Base-by-base conservation (phyloP, 164 flowering plant species). In the Dillenia suffruticosa region DNA sequence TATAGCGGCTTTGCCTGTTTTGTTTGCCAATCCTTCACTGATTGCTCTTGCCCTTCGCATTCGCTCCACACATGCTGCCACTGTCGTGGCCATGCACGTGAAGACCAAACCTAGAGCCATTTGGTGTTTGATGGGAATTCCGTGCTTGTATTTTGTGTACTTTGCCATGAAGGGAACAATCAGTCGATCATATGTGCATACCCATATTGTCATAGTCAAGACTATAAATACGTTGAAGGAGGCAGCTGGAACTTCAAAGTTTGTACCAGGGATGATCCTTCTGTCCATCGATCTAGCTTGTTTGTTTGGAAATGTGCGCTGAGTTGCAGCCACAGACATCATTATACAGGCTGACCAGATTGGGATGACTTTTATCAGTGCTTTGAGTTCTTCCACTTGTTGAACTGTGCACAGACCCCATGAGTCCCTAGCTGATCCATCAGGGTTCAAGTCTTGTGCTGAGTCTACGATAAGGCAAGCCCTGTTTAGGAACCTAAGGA, bases 301-400 rank as follows among this genome's bases (percentile, higher is more conserved):
- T 43, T 58, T 63, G 58, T 43, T 49, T 19, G 40, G 22, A 46
- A 62, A 69, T 46, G 72, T 10, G 15, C 43, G 40, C 49, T 63
- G 72, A 50, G 46, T 53, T 10, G 59, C 43, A 12, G 44, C 49
- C 24, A 63, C 55, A 8, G 52, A 50, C 9, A 69, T 40, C 56
- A 63, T 63, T 62, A 69, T 59, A 16, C 72, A 63, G 5, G 63
- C 49, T 9, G 72, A 65, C 73, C 73, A 70, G 0, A 70, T 12
- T 9, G 73, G 73, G 19, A 65, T 44, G 13, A 70, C 63, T 70
- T 44, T 61, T 5, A 70, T 1, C 8, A 70, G 58, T 9, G 69
- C 44, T 51, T 70, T 70, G 3, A 70, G 58, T 15, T 55, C 61
- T 52, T 70, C 73, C 2, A 70, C 73, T 57, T 61, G 73, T 24